phyloP scores from a whole-genome alignment of 129 eudicot genomes.

The Helichrysum umbraculigerum region DNA sequence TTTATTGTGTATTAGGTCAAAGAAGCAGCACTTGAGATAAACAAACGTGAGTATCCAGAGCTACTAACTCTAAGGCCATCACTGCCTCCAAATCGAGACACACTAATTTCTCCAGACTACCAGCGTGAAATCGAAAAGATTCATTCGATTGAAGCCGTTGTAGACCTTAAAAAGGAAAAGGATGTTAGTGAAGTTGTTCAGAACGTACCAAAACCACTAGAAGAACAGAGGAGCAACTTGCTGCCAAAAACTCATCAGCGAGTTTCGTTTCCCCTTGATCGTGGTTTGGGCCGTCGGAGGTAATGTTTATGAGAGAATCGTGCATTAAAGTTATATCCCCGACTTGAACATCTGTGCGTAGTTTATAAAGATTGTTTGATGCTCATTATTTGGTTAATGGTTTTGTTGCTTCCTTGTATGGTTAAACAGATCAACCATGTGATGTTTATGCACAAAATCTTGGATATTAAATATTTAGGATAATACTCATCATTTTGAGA shows the following conservation, averaged over 20 bases:
- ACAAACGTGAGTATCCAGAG: background rate
- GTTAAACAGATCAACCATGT: background rate
- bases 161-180: constrained; percentile 15
- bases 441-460: background rate
- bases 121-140: constrained; percentile 3
- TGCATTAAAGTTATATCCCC: background rate
- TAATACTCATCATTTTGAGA: background rate
- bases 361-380: background rate
- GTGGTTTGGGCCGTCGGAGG: background rate
- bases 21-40: constrained; percentile 18
- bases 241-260: background rate
- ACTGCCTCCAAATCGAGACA: constrained; percentile 17
- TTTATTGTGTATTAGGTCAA: background rate
- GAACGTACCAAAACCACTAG: background rate
- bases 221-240: background rate
- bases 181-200: background rate
- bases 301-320: background rate
- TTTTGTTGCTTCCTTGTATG: background rate
- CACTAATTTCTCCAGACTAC: constrained; percentile 14
- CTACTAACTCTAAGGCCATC: constrained; percentile 6
- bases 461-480: background rate
- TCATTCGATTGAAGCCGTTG: background rate
- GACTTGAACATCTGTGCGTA: background rate
- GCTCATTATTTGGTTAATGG: background rate
- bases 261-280: background rate